Evolutionary conservation across 2,329 filamentous ascomycete species (phyloP).

Genomic region (Atkinsonella texensis): DNA sequence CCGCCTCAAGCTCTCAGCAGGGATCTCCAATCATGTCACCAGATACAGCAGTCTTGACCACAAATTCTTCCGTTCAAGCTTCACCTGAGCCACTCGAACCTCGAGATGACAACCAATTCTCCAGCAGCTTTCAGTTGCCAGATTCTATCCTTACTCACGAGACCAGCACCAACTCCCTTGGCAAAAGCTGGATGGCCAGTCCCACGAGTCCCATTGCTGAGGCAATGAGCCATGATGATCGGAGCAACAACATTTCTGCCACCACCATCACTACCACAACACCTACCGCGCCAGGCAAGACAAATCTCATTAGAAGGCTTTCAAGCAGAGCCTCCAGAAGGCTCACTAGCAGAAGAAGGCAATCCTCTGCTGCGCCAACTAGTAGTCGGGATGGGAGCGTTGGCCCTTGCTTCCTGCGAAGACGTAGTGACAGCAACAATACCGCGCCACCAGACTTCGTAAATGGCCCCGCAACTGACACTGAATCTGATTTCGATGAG

Average conservation of each 20-base stretch:
- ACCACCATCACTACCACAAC: neutral
- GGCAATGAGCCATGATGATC: constrained; percentile 14
- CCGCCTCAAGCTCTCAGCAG: constrained; percentile 42
- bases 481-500: constrained; percentile 46
- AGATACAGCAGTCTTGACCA: constrained; percentile 38
- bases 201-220: constrained; percentile 48
- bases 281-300: constrained; percentile 18
- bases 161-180: constrained; percentile 50
- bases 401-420: constrained; percentile 76
- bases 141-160: constrained; percentile 55
- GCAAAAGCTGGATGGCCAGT: constrained; percentile 43
- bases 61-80: constrained; percentile 51
- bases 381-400: constrained; percentile 79
- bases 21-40: constrained; percentile 47
- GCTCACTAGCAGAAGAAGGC: constrained; percentile 53
- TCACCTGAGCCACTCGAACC: constrained; percentile 53
- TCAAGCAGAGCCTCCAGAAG: constrained; percentile 69
- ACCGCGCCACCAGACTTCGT: constrained; percentile 43
- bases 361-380: constrained; percentile 63
- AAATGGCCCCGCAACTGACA: constrained; percentile 30
- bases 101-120: constrained; percentile 39
- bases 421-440: constrained; percentile 81
- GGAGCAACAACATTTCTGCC: constrained; percentile 9
- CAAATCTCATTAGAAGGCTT: constrained; percentile 63
- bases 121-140: constrained; percentile 53